Evolutionary conservation across 2,329 filamentous ascomycete species (phyloP), one percentile per base, ranked within the genome.

Genomic region (Periconia sp.): DNA sequence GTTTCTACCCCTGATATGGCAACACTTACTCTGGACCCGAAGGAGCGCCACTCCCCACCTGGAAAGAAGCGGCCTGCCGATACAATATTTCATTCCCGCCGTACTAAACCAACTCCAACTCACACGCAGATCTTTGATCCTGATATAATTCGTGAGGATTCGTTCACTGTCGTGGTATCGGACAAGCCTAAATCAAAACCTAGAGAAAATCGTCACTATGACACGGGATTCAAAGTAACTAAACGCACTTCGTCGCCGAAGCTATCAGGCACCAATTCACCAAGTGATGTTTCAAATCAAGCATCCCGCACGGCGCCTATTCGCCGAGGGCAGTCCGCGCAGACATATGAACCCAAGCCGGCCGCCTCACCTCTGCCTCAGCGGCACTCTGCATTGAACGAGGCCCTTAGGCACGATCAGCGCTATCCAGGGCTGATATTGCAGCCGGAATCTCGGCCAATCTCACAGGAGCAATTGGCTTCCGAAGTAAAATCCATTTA

Each of bases 401-500:
- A 71, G 13, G 41, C 68, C 7, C 67, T 65, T 42, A 59, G 57
- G 15, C 60, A 60, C 53, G 70, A 75, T 50, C 50, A 58, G 11
- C 61, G 71, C 0, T 74, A 70, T 52, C 73, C 76, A 15, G 67
- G 64, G 6, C 74, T 83, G 54, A 64, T 82, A 5, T 65, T 78
- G 11, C 83, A 91, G 60, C 85, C 83, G 0, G 82, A 87, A 47
- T 90, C 86, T 0, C 76, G 86, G 0, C 82, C 85, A 0, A 92
- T 94, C 8, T 87, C 86, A 0, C 87, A 91, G 56, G 87, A 92
- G 1, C 89, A 96, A 61, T 79, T 96, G 0, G 84, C 91, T 0
- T 85, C 86, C 0, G 91, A 96, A 63, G 89, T 95, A 0, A 91
- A 91, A 53, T 86, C 86, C 0, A 94, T 94, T 3, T 96, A 96